Evolutionary conservation across 257 asterid species (phyloP).

Genomic region (Anisodus acutangulus): DNA sequence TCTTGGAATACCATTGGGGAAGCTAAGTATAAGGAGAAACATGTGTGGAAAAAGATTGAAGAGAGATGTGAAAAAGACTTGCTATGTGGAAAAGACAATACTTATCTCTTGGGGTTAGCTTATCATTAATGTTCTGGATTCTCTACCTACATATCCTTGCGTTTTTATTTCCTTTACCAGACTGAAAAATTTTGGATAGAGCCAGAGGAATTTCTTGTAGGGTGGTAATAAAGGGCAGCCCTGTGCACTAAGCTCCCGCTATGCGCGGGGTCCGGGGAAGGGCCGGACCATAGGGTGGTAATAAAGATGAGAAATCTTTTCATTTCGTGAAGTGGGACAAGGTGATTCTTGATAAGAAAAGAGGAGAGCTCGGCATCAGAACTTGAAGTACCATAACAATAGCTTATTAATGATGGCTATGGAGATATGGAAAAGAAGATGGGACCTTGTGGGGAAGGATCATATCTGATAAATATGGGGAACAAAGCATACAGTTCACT

Average conservation of each 20-base stretch:
- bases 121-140: no score
- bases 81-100: slow-evolving; percentile 20
- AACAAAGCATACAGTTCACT: background rate
- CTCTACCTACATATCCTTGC: no score
- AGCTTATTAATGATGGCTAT: background rate
- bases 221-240: no score
- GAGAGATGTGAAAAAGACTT: slow-evolving; percentile 7
- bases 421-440: background rate
- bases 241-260: no score
- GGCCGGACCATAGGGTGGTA: no score
- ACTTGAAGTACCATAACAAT: background rate
- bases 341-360: background rate
- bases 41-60: slow-evolving; percentile 9
- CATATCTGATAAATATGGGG: background rate
- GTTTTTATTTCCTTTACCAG: no score
- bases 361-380: background rate
- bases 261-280: no score
- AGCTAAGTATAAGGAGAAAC: slow-evolving; percentile 2
- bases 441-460: background rate
- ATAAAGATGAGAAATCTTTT: background rate
- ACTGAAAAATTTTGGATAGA: no score
- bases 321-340: background rate
- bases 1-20: background rate
- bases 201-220: no score
- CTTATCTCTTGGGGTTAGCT: background rate